Evolutionary conservation across 2,329 filamentous ascomycete species (phyloP), one percentile per base, ranked within the genome.

Genomic region (Apiospora malaysiana): DNA sequence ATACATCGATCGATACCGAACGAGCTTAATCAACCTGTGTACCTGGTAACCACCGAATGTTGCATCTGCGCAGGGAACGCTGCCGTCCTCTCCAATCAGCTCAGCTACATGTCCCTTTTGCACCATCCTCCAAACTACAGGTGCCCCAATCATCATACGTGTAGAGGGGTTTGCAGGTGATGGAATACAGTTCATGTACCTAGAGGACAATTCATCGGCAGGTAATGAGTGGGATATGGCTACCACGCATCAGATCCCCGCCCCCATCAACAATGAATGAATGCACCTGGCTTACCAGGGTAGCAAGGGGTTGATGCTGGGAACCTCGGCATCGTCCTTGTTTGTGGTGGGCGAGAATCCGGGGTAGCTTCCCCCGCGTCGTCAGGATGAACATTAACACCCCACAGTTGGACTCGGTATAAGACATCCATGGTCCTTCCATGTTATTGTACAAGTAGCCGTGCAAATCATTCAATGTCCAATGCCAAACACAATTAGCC

Each of bases 271-370:
- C n/a, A n/a, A n/a, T n/a, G n/a, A n/a, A n/a, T n/a, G n/a, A n/a
- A n/a, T n/a, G n/a, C n/a, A n/a, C n/a, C n/a, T 32, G 47, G 47
- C 47, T 51, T 51, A 51, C 23, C 12, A 51, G 25, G 25, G 16
- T 42, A 25, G 6, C 25, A 56, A 32, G 49, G 25, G 25, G 47
- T 25, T 3, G 25, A 18, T 32, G 49, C 25, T 66, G 25, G 25
- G 51, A 18, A 56, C 67, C 67, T 68, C 67, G 67, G 67, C 67
- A 68, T 68, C 67, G 67, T 51, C 18, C n/a, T 56, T 51, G 67
- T 5, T 56, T 51, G 67, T 5, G 10, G 45, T 23, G 27, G 67
- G 32, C 45, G 67, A 16, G 42, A 18, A 25, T 56, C 45, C 45
- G 46, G 67, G 67, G 67, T 49, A 40, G 8, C 37, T 40, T 23